A percentile compares a stretch with the other conserved stretches of the same genome.
Evolutionary conservation across 495 filamentous ascomycete genomes (phyloP).

Genomic region (Hyaloscypha finlandica): DNA sequence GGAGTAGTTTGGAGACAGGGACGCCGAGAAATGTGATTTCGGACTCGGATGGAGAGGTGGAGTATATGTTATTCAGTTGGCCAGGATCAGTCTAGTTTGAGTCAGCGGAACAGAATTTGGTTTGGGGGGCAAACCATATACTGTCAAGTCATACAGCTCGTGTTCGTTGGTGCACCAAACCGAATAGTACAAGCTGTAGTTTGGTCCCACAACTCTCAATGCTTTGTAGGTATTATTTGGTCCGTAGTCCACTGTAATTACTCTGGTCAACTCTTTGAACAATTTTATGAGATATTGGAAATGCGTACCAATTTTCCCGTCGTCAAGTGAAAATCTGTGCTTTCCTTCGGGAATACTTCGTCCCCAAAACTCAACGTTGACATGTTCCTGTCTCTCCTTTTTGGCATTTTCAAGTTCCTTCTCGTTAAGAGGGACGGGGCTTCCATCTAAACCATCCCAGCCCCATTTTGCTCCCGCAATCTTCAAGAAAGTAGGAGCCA

Average conservation of each 20-base stretch:
- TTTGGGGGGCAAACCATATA: constrained; percentile 26
- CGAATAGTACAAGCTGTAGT: constrained; percentile 58
- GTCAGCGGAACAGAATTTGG: neutral
- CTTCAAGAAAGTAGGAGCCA: constrained; percentile 63
- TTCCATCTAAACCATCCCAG: constrained; percentile 54
- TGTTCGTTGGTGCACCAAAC: constrained; percentile 65
- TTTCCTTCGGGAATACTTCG: constrained; percentile 47
- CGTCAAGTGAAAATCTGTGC: constrained; percentile 29
- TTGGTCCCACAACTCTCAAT: constrained; percentile 49
- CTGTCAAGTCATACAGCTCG: constrained; percentile 59
- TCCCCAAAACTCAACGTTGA: constrained; percentile 64
- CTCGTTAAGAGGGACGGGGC: constrained; percentile 46
- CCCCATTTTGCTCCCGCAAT: constrained; percentile 47
- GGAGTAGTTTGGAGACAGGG: constrained; percentile 38
- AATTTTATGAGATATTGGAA: neutral
- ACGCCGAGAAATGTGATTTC: constrained; percentile 2
- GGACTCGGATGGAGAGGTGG: constrained; percentile 1
- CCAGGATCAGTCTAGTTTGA: constrained; percentile 49
- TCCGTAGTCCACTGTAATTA: constrained; percentile 23
- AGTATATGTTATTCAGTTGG: constrained; percentile 55
- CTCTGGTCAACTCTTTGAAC: constrained; percentile 9
- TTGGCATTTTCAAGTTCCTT: constrained; percentile 9
- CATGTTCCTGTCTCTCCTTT: constrained; percentile 50
- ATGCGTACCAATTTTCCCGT: constrained; percentile 12
- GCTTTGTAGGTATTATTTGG: constrained; percentile 61